phyloP scores from a whole-genome alignment of 2,329 filamentous ascomycete genomes.

The Aspergillus ruber region DNA sequence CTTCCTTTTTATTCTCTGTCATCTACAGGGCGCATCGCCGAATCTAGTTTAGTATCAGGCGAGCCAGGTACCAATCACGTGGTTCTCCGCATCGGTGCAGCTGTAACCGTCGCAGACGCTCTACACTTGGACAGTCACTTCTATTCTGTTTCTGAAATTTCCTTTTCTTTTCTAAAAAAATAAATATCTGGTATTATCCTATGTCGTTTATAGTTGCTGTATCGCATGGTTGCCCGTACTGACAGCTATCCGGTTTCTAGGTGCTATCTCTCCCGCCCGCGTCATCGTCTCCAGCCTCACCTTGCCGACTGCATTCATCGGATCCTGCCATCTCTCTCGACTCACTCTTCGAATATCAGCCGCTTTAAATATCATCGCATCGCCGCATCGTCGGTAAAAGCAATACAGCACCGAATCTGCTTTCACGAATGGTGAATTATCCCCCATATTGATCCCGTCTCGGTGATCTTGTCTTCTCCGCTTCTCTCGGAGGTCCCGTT shows the following conservation, averaged over 20 bases:
- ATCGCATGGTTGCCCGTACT: constrained; percentile 4
- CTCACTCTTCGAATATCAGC: neutral
- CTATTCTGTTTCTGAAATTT: neutral
- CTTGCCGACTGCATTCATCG: constrained; percentile 1
- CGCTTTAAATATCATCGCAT: no score
- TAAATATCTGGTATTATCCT: neutral
- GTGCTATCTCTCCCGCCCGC: constrained; percentile 16
- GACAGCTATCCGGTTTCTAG: no score
- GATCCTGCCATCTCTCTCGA: neutral
- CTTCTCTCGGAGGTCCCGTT: neutral
- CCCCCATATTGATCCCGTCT: neutral
- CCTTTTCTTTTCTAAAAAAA: neutral
- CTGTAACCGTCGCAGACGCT: neutral
- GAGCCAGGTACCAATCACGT: constrained; percentile 2
- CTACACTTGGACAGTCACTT: neutral
- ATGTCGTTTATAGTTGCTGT: neutral
- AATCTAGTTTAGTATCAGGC: neutral
- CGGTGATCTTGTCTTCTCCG: constrained; percentile 2
- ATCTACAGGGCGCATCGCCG: neutral
- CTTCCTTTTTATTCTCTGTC: neutral
- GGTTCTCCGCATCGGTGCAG: constrained; percentile 9
- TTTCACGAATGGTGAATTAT: constrained; percentile 1
- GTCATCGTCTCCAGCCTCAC: constrained; percentile 14
- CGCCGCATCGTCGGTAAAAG: no score
- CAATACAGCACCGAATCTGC: neutral